These are phyloP conservation scores for Avena sativa DNA, from an alignment of 176 grass and related monocot species.

Conservation along the genomic window DNA sequence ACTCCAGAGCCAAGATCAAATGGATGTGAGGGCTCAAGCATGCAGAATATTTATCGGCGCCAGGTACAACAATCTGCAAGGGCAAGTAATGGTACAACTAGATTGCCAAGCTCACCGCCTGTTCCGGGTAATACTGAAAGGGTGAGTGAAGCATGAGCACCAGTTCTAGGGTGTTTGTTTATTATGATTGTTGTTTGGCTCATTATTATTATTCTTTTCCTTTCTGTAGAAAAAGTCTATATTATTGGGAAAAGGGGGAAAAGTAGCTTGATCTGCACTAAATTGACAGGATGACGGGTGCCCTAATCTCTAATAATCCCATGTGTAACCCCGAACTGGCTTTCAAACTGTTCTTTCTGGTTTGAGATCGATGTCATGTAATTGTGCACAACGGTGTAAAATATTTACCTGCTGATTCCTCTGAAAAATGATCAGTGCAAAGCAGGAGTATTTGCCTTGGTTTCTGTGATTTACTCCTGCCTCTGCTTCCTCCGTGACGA, in stretches of 20 bases:
- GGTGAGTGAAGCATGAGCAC: constrained; percentile 87
- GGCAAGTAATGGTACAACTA: constrained; percentile 56
- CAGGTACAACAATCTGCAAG: constrained; percentile 55
- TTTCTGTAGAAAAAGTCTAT: constrained; percentile 59
- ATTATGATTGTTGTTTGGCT: constrained; percentile 26
- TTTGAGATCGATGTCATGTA: constrained; percentile 28
- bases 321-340: constrained; percentile 24
- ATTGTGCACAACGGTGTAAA: constrained; percentile 43
- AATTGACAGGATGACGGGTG: constrained; percentile 39
- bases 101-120: constrained; percentile 65
- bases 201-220: constrained; percentile 23
- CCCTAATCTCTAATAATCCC: not conserved
- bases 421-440: not conserved
- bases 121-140: constrained; percentile 96
- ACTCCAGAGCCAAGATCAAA: constrained; percentile 47
- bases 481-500: too few species aligned
- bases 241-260: constrained; percentile 55
- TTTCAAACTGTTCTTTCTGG: constrained; percentile 10
- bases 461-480: too few species aligned
- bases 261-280: constrained; percentile 48
- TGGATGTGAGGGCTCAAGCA: constrained; percentile 69
- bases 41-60: constrained; percentile 57
- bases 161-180: constrained; percentile 36
- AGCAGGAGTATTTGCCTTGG: not conserved
- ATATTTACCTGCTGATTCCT: constrained; percentile 28